Base-by-base conservation (phyloP, 108 stramenopile species). In the Nitzschia sp. region DNA sequence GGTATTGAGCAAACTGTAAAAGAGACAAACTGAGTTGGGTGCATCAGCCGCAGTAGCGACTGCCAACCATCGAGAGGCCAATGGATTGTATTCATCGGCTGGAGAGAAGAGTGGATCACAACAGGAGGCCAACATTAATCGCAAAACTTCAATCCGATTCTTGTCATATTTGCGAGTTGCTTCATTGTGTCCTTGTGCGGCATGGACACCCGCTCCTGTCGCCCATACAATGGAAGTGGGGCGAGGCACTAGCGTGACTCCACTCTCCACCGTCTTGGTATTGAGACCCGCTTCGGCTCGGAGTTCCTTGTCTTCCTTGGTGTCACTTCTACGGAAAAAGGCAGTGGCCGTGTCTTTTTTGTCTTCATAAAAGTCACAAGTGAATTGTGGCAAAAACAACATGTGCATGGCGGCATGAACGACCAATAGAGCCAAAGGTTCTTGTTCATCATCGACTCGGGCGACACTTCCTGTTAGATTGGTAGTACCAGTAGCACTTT, bases 351-450 rank as follows among this genome's bases (percentile, higher is more conserved):
- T 48, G 6, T 30, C 38, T 23, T 67, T 47, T 26, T 47, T 86
- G 49, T 95, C 94, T 59, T 97, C 93, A 64, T 91, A 92, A 71
- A 87, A 95, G 42, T 95, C 94, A 49, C 91, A 91, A 11, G 97
- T 98, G 78, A 98, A 95, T 70, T 86, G 93, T 9, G 94, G 94
- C 46, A 96, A 58, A 63, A 97, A 97, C 5, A 96, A 74, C 93
- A 97, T 85, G 81, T 96, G 95, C 91, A 97, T 94, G 6, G 91
- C 86, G 19, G 95, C 95, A 78, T 96, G 94, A 8, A 98, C 92
- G 5, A 96, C 86, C 31, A 96, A 76, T 28, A 92, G 63, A 2
- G 94, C 96, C 19, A 98, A 81, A 30, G 96, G 92, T 73, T 96
- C 94, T 59, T 86, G 86, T 30, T 84, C 77, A 36, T 89, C 93